Percentiles rank a stretch among this genome's conserved stretches.
These are phyloP conservation scores for Penicillium sp. DNA, from an alignment of 2,329 filamentous ascomycete species.

Conservation along the genomic window DNA sequence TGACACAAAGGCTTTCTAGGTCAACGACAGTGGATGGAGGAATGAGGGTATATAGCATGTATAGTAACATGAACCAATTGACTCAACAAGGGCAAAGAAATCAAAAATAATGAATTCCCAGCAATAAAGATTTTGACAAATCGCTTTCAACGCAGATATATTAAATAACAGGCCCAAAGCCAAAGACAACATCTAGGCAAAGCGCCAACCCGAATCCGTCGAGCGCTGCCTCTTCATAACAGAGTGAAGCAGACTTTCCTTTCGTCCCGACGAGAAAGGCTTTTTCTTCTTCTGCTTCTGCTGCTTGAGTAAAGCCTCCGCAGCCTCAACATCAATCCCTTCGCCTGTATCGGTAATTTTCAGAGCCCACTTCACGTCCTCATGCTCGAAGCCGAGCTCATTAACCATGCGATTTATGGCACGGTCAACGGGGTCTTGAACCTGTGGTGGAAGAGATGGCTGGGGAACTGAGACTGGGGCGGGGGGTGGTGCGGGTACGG, in stretches of 20 bases:
- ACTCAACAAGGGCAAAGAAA: too few relatives aligned
- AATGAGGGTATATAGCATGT: constrained; percentile 1
- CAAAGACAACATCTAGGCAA: not conserved
- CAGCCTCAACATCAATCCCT: constrained; percentile 61
- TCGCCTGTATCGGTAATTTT: constrained; percentile 64
- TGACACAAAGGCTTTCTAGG: not conserved
- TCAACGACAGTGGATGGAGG: not conserved
- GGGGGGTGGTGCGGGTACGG: not conserved
- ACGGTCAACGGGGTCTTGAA: constrained; percentile 59
- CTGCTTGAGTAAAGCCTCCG: constrained; percentile 59
- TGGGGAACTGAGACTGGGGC: not conserved
- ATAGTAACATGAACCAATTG: not conserved
- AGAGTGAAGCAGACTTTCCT: not conserved
- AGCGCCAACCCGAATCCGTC: constrained; percentile 1
- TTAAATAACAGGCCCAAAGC: too few relatives aligned
- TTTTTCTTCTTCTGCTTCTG: constrained; percentile 36
- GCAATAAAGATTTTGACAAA: too few relatives aligned
- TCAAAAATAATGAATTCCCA: too few relatives aligned
- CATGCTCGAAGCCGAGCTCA: constrained; percentile 62
- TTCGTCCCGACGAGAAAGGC: not conserved
- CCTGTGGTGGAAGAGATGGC: constrained; percentile 27
- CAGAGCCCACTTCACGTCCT: constrained; percentile 61
- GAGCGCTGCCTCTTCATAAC: constrained; percentile 1
- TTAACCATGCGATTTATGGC: constrained; percentile 61
- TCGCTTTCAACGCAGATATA: not conserved